phyloP scores from a whole-genome alignment of 1,139 yeast species.

The Debaryomyces sp. region DNA sequence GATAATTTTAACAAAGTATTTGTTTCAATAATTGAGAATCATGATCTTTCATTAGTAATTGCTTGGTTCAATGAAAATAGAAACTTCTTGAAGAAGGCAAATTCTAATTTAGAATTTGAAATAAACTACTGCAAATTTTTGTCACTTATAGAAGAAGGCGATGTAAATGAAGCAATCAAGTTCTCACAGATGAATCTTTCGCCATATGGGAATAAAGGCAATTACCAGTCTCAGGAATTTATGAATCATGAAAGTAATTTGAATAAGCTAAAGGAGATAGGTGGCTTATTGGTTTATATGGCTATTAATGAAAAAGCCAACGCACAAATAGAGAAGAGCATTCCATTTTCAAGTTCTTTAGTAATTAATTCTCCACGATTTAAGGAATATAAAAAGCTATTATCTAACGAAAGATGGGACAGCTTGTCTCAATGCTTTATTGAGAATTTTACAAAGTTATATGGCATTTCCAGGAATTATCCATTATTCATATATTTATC shows the following conservation, averaged over 20 bases:
- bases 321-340: slow-evolving; percentile 10
- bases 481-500: slow-evolving; percentile 70
- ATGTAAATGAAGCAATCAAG: slow-evolving; percentile 59
- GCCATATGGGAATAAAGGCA: slow-evolving; percentile 36
- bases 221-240: slow-evolving; percentile 30
- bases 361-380: slow-evolving; percentile 34
- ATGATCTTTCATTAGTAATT: slow-evolving; percentile 57
- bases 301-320: slow-evolving; percentile 24
- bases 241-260: slow-evolving; percentile 35
- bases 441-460: slow-evolving; percentile 63
- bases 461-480: slow-evolving; percentile 69
- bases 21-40: slow-evolving; percentile 53
- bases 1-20: slow-evolving; percentile 52
- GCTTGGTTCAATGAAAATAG: slow-evolving; percentile 80
- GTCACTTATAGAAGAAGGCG: slow-evolving; percentile 57
- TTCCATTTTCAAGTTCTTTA: slow-evolving; percentile 26
- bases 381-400: slow-evolving; percentile 40
- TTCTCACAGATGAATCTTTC: slow-evolving; percentile 56
- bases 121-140: slow-evolving; percentile 75
- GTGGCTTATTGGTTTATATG: slow-evolving; percentile 42
- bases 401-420: slow-evolving; percentile 66
- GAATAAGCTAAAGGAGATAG: slow-evolving; percentile 37
- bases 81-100: slow-evolving; percentile 52
- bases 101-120: slow-evolving; percentile 69
- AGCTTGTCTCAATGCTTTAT: slow-evolving; percentile 64